Conservation (phyloP, 441 rosid genomes). For the Populus tomentosa region DNA sequence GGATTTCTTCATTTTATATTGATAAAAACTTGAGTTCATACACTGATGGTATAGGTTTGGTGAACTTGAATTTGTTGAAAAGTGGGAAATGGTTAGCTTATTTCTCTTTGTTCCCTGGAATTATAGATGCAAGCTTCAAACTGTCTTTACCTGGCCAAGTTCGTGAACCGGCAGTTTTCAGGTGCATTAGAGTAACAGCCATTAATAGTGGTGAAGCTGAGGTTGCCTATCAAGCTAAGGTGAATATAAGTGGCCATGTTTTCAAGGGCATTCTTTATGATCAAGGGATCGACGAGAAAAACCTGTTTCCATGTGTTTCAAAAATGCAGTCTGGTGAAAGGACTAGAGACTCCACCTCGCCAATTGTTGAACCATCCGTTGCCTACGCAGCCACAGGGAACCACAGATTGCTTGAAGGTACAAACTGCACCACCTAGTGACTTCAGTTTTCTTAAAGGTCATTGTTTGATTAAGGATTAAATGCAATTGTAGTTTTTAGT, state of each 20-base stretch:
- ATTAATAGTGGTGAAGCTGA: slow-evolving; percentile 75
- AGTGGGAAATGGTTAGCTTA: neutral
- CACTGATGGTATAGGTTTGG: neutral
- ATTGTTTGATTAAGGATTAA: neutral
- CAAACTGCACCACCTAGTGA: neutral
- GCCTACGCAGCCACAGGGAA: slow-evolving; percentile 25
- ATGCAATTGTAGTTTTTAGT: neutral
- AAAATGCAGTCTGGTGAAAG: slow-evolving; percentile 17
- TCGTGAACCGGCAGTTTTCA: slow-evolving; percentile 78
- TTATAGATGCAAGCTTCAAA: slow-evolving; percentile 46
- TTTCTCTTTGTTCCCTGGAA: neutral
- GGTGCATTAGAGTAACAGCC: slow-evolving; percentile 79
- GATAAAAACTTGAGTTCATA: neutral
- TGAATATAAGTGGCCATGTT: slow-evolving; percentile 80
- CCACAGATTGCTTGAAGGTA: slow-evolving; percentile 36
- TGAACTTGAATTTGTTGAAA: neutral
- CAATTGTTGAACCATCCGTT: slow-evolving; percentile 23
- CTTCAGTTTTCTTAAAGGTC: neutral
- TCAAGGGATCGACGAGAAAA: slow-evolving; percentile 68
- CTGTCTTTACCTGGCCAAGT: slow-evolving; percentile 73
- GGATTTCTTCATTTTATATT: neutral
- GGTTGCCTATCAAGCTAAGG: slow-evolving; percentile 83
- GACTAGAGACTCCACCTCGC: slow-evolving; percentile 31
- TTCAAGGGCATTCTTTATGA: slow-evolving; percentile 87
- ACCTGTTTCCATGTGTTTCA: slow-evolving; percentile 33